Evolutionary conservation across 2,329 filamentous ascomycete species (phyloP).

Genomic region (Chrysoporthe cubensis): DNA sequence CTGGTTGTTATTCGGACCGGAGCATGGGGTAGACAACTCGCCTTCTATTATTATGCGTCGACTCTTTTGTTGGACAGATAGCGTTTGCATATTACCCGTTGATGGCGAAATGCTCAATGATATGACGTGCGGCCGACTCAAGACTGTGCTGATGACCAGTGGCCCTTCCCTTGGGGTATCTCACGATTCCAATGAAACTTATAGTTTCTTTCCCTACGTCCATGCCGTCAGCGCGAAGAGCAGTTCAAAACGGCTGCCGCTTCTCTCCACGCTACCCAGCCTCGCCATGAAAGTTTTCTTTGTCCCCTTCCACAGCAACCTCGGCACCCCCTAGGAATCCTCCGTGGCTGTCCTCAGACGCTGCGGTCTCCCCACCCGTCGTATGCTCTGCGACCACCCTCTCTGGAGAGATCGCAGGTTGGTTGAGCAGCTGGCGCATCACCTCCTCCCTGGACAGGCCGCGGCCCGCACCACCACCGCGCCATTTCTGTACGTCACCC

Average conservation of each 20-base stretch:
- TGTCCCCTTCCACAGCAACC: background rate
- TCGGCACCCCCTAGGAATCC: too few species aligned
- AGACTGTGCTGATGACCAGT: background rate
- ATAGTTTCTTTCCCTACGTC: background rate
- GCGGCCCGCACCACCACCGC: background rate
- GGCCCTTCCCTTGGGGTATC: background rate
- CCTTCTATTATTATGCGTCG: too few species aligned
- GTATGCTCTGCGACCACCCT: background rate
- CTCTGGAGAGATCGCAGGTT: background rate
- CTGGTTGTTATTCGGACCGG: too few species aligned
- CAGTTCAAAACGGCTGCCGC: too few species aligned
- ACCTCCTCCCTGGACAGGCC: background rate
- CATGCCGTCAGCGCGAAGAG: background rate
- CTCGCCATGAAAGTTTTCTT: background rate
- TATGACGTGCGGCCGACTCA: too few species aligned
- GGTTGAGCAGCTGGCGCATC: background rate
- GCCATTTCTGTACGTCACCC: background rate
- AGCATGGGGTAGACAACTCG: too few species aligned
- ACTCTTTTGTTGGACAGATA: too few species aligned
- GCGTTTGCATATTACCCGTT: too few species aligned
- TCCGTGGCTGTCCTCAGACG: too few species aligned
- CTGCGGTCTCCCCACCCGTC: background rate
- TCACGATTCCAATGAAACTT: background rate
- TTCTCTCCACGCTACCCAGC: background rate
- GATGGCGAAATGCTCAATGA: too few species aligned